Base-by-base conservation (phyloP, 441 rosid genomes). In the Populus trichocarpa region DNA sequence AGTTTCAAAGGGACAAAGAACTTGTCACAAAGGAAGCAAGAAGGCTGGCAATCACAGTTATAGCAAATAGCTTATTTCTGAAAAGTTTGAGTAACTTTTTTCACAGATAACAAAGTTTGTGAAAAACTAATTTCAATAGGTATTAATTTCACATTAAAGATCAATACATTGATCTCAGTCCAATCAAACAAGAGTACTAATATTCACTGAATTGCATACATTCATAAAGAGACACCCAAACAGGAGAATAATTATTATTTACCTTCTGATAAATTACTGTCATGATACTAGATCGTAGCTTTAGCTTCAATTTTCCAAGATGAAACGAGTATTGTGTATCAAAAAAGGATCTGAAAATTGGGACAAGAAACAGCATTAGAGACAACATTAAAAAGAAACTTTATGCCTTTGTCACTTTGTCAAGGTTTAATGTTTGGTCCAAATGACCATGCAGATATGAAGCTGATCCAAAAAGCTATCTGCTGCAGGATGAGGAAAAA, bases 211-310 rank as follows among this genome's bases (percentile, higher is more conserved):
- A 25, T 22, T 53, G 42, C 26, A 18, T 25, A 33, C 25, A 69
- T 78, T 74, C 59, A 61, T 22, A n/a, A 74, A 53, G 33, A 25
- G 35, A 75, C 57, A 42, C 59, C 70, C 66, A 61, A 5, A 72
- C 18, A 77, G 57, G 53, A 79, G 59, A 22, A 57, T 23, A 59
- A 35, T 50, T 65, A 70, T 57, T 40, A 75, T 25, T 4, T 89
- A 93, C 99, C 99, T 95, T 95, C 40, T 81, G 86, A 77, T 93
- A 95, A 71, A 95, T 90, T 78, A 89, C 75, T 73, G 90, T 90
- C 98, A 93, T 95, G 61, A 95, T 93, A 83, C 98, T 90, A 71
- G 97, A 91, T 67, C 99, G 87, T 72, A 95, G 86, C 88, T 88
- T 95, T 74, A 95, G 89, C 87, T 89, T 93, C 82, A 95, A 87